Base-by-base conservation (phyloP, 1,139 yeast genomes). In the Magnusiomyces starmeri region DNA sequence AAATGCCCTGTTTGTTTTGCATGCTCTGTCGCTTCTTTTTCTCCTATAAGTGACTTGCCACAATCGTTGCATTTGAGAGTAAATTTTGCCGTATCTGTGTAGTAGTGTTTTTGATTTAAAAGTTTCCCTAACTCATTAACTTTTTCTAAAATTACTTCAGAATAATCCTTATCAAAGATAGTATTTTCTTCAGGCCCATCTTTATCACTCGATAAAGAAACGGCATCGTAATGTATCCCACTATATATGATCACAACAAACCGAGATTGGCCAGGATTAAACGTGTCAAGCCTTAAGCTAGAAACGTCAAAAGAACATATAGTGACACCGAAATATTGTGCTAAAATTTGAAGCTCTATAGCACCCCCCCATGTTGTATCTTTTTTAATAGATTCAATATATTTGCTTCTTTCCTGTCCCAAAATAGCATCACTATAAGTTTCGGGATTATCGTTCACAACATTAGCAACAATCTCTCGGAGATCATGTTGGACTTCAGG, bases 351-450 rank as follows among this genome's bases (percentile, higher is more conserved):
- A 52, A 85, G 69, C 64, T 85, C 95, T 44, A 86, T 85, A 3
- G 89, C 94, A 7, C 95, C 95, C 20, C 95, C 95, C 95, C 95
- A 85, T 22, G 86, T 76, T 46, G 76, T 81, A 29, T 75, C 75
- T 55, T 75, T 70, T 46, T 64, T 59, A 27, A 85, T 85, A 94
- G 94, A 85, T 9, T 68, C 59, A 48, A 77, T 70, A 62, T 85
- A 86, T 7, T 76, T 75, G 0, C 65, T 62, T 2, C 74, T 69
- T 0, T 77, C 70, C 54, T 74, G 71, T 21, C 81, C 95, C 57
- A 85, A 69, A 1, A 84, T 76, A 0, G 79, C 83, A 46, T 79
- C 85, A 46, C 72, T 73, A 63, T 81, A 85, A 12, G 69, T 68
- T 4, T 54, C 59, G 0, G 79, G 77, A 55, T 83, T 72, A 2